Evolutionary conservation across 2,329 filamentous ascomycete species (phyloP), one percentile per base, ranked within the genome.

Genomic region (Fusarium sp.): DNA sequence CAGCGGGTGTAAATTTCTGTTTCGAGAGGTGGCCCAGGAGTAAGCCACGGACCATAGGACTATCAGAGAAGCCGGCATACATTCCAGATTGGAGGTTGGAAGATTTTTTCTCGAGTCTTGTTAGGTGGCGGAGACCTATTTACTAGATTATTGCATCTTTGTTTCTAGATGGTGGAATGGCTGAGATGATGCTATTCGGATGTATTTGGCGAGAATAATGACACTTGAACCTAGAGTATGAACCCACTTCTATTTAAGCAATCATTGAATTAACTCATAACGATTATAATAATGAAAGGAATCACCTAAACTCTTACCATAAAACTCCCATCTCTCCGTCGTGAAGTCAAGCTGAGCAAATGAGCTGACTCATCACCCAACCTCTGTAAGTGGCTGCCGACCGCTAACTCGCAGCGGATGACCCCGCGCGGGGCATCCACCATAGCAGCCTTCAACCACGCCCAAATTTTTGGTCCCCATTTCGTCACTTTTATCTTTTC

Each of bases 351-450:
- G 5, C 6, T 27, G 27, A 52, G 54, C 13, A 33, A 57, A 57
- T 18, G 31, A 6, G 72, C 72, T 75, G 63, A 72, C 68, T 74
- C 68, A 69, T 65, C 72, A 64, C 11, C 39, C 22, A 24, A 39
- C 43, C 33, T 27, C 31, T 29, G 27, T 27, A 29, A 45, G 33
- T 37, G 31, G 29, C 45, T 31, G 27, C 16, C 50, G 31, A 45
- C 62, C 72, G 59, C 64, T 75, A 67, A 65, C 58, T 67, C 58
- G 48, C 75, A 74, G 72, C 64, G 69, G 72, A 73, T 70, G 69
- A 78, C 77, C 77, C 76, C 77, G 77, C 77, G 77, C 77, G 77
- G 77, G 77, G 77, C 77, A 79, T 74, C 71, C 69, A 75, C 68
- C 63, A 52, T 52, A 68, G 58, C 43, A 22, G 67, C 48, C 56